A percentile compares a stretch with the other conserved stretches of the same genome.
These are phyloP conservation scores for Fusarium tanahbumbuense DNA, from an alignment of 2,329 filamentous ascomycete genomes.

Conservation along the genomic window DNA sequence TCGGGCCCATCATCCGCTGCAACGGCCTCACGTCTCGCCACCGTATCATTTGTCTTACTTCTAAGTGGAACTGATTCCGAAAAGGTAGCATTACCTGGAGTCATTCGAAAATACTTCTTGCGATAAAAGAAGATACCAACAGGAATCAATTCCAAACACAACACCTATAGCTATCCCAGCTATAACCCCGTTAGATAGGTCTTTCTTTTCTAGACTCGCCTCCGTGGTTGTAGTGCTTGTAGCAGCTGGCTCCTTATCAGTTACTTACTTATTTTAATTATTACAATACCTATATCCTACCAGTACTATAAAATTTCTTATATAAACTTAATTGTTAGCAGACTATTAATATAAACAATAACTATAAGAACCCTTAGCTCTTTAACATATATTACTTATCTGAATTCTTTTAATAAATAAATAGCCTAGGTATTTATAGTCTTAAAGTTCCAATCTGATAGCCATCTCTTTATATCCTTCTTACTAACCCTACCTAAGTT, in stretches of 20 bases:
- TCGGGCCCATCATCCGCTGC: not conserved
- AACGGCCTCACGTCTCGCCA: not conserved
- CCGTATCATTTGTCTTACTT: fast-evolving
- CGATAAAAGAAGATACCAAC: not conserved
- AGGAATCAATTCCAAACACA: fast-evolving
- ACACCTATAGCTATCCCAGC: not conserved
- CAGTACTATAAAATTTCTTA: not conserved
- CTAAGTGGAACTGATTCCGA: not conserved
- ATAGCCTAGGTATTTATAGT: too few relatives aligned
- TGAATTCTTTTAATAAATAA: too few relatives aligned
- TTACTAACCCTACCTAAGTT: too few relatives aligned
- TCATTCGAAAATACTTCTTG: not conserved
- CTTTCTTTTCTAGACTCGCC: not conserved
- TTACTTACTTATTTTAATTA: too few relatives aligned
- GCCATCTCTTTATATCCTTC: too few relatives aligned
- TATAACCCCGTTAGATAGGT: not conserved
- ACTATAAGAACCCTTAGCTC: too few relatives aligned
- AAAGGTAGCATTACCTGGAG: not conserved
- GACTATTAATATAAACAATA: not conserved
- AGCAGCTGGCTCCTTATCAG: not conserved
- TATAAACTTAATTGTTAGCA: not conserved
- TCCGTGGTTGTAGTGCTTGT: not conserved
- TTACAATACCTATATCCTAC: not conserved
- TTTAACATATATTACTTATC: too few relatives aligned
- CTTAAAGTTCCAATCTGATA: too few relatives aligned